These are phyloP conservation scores for Emmonsia crescens DNA, from an alignment of 2,329 filamentous ascomycete species.

Conservation along the genomic window DNA sequence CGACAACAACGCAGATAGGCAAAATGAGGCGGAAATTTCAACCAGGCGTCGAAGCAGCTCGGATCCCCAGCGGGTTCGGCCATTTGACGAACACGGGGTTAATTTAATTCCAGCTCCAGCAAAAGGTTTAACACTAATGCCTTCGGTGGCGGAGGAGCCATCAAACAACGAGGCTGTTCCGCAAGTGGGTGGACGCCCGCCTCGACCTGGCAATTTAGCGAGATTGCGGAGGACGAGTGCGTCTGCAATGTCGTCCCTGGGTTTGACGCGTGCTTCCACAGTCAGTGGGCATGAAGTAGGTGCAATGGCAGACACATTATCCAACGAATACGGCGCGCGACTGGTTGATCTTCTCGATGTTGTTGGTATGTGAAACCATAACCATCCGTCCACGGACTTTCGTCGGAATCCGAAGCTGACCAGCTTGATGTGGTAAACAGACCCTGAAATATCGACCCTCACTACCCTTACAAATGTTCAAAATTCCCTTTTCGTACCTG, in stretches of 20 bases:
- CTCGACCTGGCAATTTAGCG: constrained; percentile 4
- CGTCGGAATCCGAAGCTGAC: background rate
- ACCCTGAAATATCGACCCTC: constrained; percentile 72
- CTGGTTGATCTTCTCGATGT: constrained; percentile 60
- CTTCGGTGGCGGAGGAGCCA: constrained; percentile 26
- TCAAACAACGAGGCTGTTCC: constrained; percentile 14
- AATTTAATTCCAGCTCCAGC: constrained; percentile 16
- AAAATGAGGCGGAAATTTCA: constrained; percentile 20
- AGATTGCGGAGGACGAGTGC: constrained; percentile 8
- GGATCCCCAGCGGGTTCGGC: constrained; percentile 28
- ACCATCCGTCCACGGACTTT: background rate
- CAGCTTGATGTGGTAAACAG: constrained; percentile 37
- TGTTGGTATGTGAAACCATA: constrained; percentile 43
- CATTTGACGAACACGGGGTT: constrained; percentile 19
- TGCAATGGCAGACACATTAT: constrained; percentile 4
- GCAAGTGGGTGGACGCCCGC: constrained; percentile 6
- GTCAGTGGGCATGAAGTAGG: constrained; percentile 13
- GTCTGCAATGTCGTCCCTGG: constrained; percentile 8
- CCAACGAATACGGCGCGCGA: constrained; percentile 47
- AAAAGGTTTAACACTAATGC: constrained; percentile 17
- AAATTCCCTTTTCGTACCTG: constrained; percentile 77
- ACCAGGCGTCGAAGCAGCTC: constrained; percentile 32
- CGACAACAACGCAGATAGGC: constrained; percentile 2
- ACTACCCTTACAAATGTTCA: constrained; percentile 82
- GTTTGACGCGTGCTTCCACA: constrained; percentile 23